Conservation (phyloP, 2,329 filamentous ascomycete genomes). For the Penicillium sp. region DNA sequence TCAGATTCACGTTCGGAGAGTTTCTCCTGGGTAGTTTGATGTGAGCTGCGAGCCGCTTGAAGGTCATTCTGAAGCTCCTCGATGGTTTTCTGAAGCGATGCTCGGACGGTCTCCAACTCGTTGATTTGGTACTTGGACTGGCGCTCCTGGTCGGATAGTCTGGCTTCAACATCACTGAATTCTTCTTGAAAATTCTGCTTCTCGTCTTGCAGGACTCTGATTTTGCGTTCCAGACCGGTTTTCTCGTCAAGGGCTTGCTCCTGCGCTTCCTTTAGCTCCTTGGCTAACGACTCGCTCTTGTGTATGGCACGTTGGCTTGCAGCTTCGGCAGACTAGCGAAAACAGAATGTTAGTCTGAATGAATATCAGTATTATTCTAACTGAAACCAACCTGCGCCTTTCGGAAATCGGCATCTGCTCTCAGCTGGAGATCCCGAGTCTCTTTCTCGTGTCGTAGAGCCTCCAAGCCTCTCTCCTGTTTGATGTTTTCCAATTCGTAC, state of each 20-base stretch:
- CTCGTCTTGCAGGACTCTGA: constrained; percentile 63
- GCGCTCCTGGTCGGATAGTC: constrained; percentile 66
- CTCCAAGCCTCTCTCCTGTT: constrained; percentile 81
- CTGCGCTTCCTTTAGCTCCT: constrained; percentile 56
- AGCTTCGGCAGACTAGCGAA: constrained; percentile 50
- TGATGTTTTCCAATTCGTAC: constrained; percentile 82
- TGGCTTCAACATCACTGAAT: constrained; percentile 75
- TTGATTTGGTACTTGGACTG: constrained; percentile 60
- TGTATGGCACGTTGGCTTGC: constrained; percentile 50
- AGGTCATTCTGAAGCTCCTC: constrained; percentile 52
- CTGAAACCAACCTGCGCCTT: constrained; percentile 51
- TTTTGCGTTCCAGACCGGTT: constrained; percentile 53
- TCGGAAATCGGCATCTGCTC: constrained; percentile 83
- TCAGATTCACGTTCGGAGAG: constrained; percentile 67
- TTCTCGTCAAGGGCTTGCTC: constrained; percentile 57
- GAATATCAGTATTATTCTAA: background rate
- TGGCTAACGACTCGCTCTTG: constrained; percentile 55
- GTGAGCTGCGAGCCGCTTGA: constrained; percentile 56
- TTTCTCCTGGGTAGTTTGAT: constrained; percentile 63
- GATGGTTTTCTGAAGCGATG: constrained; percentile 56
- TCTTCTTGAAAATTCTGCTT: constrained; percentile 75
- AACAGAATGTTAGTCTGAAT: background rate
- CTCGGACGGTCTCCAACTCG: constrained; percentile 61
- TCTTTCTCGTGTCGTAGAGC: constrained; percentile 79
- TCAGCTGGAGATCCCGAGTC: constrained; percentile 72